A percentile compares a stretch with the other conserved stretches of the same genome.
phyloP scores from a whole-genome alignment of 805 yeast genomes.

The Saccharomycodes ludwigii region DNA sequence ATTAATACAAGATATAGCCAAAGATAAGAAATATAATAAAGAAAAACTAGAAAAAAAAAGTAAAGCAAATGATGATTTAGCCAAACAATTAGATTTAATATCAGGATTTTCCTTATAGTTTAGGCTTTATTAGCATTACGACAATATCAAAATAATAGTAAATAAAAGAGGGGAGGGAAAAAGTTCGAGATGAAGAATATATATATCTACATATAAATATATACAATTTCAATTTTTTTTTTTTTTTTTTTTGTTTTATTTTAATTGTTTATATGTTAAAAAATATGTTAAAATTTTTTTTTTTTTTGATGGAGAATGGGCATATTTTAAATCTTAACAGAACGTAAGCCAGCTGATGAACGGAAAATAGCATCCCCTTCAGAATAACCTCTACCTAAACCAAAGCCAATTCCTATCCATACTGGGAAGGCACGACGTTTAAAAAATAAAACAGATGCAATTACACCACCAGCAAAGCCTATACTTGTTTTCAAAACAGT shows the following conservation, averaged over 20 bases:
- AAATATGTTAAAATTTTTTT: background rate
- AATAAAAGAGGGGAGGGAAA: no score
- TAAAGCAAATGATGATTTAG: slow-evolving; percentile 18
- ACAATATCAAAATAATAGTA: no score
- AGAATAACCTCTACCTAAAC: slow-evolving; percentile 94
- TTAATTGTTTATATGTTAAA: no score
- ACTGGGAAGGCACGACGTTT: slow-evolving; percentile 95
- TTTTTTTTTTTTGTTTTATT: no score
- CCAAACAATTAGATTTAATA: slow-evolving; percentile 23
- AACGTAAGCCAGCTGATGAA: slow-evolving; percentile 65
- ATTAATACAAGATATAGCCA: slow-evolving; percentile 8
- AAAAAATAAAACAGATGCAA: slow-evolving; percentile 80
- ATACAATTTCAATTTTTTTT: no score
- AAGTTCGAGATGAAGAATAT: no score
- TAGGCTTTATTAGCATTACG: no score
- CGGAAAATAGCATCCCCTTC: slow-evolving; percentile 98
- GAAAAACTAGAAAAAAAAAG: slow-evolving; percentile 13
- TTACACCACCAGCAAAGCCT: slow-evolving; percentile 94
- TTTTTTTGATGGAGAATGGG: background rate
- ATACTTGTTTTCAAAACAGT: slow-evolving; percentile 88
- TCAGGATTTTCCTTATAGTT: slow-evolving; percentile 20
- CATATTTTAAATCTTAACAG: slow-evolving; percentile 47
- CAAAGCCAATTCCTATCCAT: slow-evolving; percentile 95
- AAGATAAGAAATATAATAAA: slow-evolving; percentile 19
- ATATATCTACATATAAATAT: no score